Evolutionary conservation across 768 basidiomycete genomes (phyloP).

Genomic region (Tricholomella constricta): DNA sequence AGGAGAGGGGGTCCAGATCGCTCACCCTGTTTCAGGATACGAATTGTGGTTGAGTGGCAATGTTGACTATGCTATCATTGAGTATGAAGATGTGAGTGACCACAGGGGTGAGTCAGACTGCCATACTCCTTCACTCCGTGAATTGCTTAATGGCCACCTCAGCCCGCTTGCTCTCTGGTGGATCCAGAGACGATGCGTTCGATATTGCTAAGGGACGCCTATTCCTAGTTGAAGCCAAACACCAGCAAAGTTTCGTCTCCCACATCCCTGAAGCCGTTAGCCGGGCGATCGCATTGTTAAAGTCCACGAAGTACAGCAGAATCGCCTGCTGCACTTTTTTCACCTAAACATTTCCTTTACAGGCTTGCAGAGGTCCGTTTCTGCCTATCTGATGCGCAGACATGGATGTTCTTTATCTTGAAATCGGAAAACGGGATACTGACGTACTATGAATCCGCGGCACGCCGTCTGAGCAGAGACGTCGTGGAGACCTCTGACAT

Average conservation of each 20-base stretch:
- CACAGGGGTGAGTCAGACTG: slow-evolving; percentile 24
- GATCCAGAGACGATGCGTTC: slow-evolving; percentile 26
- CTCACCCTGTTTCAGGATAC: slow-evolving; percentile 22
- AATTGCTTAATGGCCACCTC: slow-evolving; percentile 15
- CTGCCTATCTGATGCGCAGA: slow-evolving; percentile 34
- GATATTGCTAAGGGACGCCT: slow-evolving; percentile 23
- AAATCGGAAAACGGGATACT: slow-evolving; percentile 23
- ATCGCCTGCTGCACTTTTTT: slow-evolving; percentile 13
- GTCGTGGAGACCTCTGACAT: slow-evolving; percentile 18
- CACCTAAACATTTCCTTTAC: slow-evolving; percentile 17
- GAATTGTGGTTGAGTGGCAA: slow-evolving; percentile 30
- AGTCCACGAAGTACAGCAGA: slow-evolving; percentile 25
- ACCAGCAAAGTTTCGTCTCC: slow-evolving; percentile 19
- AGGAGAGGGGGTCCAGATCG: slow-evolving; percentile 24
- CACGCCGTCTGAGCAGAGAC: slow-evolving; percentile 22
- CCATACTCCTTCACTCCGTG: slow-evolving; percentile 12
- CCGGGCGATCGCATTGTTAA: slow-evolving; percentile 31
- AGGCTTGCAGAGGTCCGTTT: slow-evolving; percentile 32
- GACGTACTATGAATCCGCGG: slow-evolving; percentile 27
- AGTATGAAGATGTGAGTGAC: slow-evolving; percentile 24
- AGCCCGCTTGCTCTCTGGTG: slow-evolving; percentile 29
- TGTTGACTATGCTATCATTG: slow-evolving; percentile 29
- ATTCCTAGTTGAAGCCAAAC: slow-evolving; percentile 29
- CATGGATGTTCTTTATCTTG: slow-evolving; percentile 34
- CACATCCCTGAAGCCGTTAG: slow-evolving; percentile 32